These are phyloP conservation scores for Neurospora sp. DNA, from an alignment of 495 filamentous ascomycete genomes.

Conservation along the genomic window DNA sequence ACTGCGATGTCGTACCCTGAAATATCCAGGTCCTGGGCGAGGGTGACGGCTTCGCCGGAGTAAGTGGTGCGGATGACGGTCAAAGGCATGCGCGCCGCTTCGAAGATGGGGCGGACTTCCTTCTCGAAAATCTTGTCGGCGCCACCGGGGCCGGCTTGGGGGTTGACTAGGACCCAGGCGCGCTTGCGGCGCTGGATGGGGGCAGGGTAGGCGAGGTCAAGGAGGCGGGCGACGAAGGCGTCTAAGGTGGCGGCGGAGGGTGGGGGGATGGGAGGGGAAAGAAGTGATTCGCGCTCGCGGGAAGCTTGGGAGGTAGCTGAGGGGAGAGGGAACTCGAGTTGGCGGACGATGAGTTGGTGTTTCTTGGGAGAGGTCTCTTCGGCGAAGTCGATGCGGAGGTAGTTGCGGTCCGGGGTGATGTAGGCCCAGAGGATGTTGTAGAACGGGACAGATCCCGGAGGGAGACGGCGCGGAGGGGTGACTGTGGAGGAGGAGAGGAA, in stretches of 20 bases:
- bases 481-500: background rate
- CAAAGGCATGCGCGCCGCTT: conserved; percentile 66
- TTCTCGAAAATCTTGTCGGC: conserved; percentile 65
- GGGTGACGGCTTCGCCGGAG: conserved; percentile 66
- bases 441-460: conserved; percentile 47
- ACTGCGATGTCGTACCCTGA: conserved; percentile 73
- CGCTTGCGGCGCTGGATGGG: conserved; percentile 59
- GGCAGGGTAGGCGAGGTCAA: conserved; percentile 59
- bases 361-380: conserved; percentile 11
- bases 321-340: conserved; percentile 16
- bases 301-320: background rate
- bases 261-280: conserved; percentile 48
- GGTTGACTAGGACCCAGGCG: conserved; percentile 83
- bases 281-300: conserved; percentile 41
- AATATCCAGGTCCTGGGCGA: conserved; percentile 70
- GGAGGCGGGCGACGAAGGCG: conserved; percentile 41
- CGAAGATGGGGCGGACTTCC: conserved; percentile 73
- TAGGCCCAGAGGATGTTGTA: conserved; percentile 83
- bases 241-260: conserved; percentile 25
- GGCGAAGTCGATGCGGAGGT: conserved; percentile 72
- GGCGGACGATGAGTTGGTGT: conserved; percentile 15
- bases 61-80: conserved; percentile 67
- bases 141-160: conserved; percentile 74
- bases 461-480: background rate
- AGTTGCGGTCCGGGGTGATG: conserved; percentile 36